Base-by-base conservation (phyloP, 192 early-diverging fungal genomes). In the Coemansia furcata region DNA sequence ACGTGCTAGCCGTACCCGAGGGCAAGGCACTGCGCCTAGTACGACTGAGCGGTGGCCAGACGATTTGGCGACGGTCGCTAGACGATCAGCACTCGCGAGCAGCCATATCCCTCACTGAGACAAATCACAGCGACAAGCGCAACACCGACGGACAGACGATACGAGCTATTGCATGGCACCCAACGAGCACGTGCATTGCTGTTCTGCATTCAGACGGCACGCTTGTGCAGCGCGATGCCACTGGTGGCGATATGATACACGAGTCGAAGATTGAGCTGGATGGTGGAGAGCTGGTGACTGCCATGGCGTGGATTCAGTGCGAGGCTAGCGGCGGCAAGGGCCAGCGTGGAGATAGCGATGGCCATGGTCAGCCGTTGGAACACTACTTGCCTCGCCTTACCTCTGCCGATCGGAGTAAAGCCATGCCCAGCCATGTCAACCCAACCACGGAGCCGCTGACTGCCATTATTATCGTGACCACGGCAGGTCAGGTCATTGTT, bases 31-130 rank as follows among this genome's bases (percentile, higher is more conserved):
- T 80, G 39, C 65, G 78, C 0, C 44, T 80, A 32, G 73, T 80
- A 17, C 68, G 78, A 1, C 64, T 80, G 30, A 80, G 78, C 43
- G 78, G 78, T 12, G 78, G 78, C 7, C 66, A 80, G 36, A 80
- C 73, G 2, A 66, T 80, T 42, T 80, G 78, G 78, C 68, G 78
- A 0, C 78, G 66, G 0, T 43, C 63, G 2, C 66, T 63, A 7
- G 47, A 35, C 43, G 78, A 75, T 47, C 38, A 52, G 6, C 23
- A 60, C n/a, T 35, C 68, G 21, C 46, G 44, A 6, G 11, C 52
- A 30, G 47, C 62, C 5, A n/a, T 10, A 11, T 26, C 23, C 23
- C 23, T 49, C 17, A 6, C 46, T 2, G 49, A 69, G n/a, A 14
- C 14, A 6, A 58, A 40, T 32, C 6, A 7, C 43, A 42, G 39